Base-by-base conservation (phyloP, 768 basidiomycete genomes). In the Suillus plorans region DNA sequence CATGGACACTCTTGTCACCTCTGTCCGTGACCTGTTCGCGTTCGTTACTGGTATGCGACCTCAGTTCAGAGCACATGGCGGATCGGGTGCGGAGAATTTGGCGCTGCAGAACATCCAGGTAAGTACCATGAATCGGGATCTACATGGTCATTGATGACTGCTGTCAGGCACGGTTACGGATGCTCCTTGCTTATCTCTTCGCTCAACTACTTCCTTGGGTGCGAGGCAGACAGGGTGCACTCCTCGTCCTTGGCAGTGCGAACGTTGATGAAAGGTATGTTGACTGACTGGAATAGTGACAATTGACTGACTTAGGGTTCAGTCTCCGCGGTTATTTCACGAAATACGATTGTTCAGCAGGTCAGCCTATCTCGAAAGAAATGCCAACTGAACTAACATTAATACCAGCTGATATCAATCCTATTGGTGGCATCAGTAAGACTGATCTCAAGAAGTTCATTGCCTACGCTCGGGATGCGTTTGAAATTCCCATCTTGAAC, bases 51-150 rank as follows among this genome's bases (percentile, higher is more conserved):
- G 87, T 9, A 74, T 81, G 63, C 85, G 81, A 64, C 90, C 90
- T 4, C 86, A 84, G 62, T 99, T 95, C 79, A 86, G 89, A 60
- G 89, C 86, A 1, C 92, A 97, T 65, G 97, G 97, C 3, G 97
- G 97, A 0, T 82, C 87, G 7, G 77, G 78, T 22, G 91, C 93
- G 16, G 97, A 99, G 82, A 99, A 99, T 75, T 80, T 99, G 28
- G 97, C 97, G 5, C 79, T 99, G 75, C 97, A 99, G 76, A 99
- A 99, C 72, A 99, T 99, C 47, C 97, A 98, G 77, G 92, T 89
- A 63, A 31, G 68, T 67, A 45, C 41, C 50, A 41, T 28, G 42
- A 47, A 36, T 57, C 60, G 16, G 12, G 1, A 20, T 13, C 25
- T 44, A n/a, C 16, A 53, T 61, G 37, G 41, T 49, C 41, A 60